These are phyloP conservation scores for Calonectria hawksworthii DNA, from an alignment of 2,329 filamentous ascomycete genomes.

Conservation along the genomic window DNA sequence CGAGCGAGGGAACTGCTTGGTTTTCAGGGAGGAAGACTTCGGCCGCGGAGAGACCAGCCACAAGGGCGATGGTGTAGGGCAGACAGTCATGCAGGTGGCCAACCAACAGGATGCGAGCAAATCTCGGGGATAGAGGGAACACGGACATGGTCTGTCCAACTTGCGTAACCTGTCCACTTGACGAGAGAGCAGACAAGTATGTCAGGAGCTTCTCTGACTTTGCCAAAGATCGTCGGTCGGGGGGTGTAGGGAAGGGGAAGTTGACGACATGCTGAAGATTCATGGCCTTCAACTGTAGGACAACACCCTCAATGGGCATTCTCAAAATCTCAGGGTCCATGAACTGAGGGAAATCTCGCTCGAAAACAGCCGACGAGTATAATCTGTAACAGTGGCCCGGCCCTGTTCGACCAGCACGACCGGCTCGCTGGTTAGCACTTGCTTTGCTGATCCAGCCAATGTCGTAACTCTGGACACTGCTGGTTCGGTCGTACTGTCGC, in stretches of 20 bases:
- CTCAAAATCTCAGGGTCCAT: conserved; percentile 89
- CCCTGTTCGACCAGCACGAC: conserved; percentile 94
- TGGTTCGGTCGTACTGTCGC: conserved; percentile 87
- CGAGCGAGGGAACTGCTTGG: conserved; percentile 75
- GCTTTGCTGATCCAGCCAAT: conserved; percentile 98
- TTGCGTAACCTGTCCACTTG: conserved; percentile 81
- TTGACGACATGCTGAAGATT: conserved; percentile 90
- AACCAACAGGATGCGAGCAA: conserved; percentile 91
- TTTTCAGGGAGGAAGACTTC: conserved; percentile 90
- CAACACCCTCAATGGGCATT: conserved; percentile 92
- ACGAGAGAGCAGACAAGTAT: conserved; percentile 85
- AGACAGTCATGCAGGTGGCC: conserved; percentile 87
- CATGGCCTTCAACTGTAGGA: conserved; percentile 96
- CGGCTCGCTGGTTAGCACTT: conserved; percentile 90
- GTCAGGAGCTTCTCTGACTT: conserved; percentile 89
- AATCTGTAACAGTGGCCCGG: conserved; percentile 96
- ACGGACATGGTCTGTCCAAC: conserved; percentile 86
- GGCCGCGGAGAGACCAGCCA: conserved; percentile 88
- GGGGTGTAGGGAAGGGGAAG: conserved; percentile 96
- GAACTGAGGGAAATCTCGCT: conserved; percentile 88
- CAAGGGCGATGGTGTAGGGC: conserved; percentile 88
- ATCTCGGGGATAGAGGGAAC: conserved; percentile 92
- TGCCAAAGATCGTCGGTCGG: conserved; percentile 80
- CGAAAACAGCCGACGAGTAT: conserved; percentile 95
- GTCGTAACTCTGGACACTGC: conserved; percentile 95